Evolutionary conservation across 768 basidiomycete genomes (phyloP), one percentile per base, ranked within the genome.

Genomic region (Lactifluus volemus): DNA sequence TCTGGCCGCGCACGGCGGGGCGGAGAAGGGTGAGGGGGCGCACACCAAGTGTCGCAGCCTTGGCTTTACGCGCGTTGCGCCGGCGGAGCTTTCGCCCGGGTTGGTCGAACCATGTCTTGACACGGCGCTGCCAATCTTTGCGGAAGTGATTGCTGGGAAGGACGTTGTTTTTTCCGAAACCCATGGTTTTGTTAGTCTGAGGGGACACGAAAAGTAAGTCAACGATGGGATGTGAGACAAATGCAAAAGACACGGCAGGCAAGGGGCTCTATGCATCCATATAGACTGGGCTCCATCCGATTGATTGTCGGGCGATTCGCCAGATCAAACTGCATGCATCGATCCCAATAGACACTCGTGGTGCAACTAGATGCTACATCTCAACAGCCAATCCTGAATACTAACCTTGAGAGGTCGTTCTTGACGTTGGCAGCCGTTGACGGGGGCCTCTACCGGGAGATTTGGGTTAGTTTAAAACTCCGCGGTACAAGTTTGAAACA

Each of bases 91-190:
- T 98, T 73, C 91, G 89, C 52, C 95, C 96, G 59, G 97, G 93
- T 78, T 99, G 97, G 81, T 98, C 90, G 75, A 98, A 98, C 95
- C 95, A 94, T 72, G 92, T 96, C 76, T 88, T 88, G 69, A 96
- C 93, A 67, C 88, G 89, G 72, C 86, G 83, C 77, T 98, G 96
- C 95, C 95, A 98, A 75, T 98, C 95, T 86, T 98, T 98, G 81
- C 85, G 91, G 84, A 94, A 94, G 75, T 97, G 93, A 77, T 94
- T 94, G 69, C 76, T 82, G 78, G 85, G 93, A 75, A 96, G 90
- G 79, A 90, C 91, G 83, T 89, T 89, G 77, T 88, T 89, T 78
- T 85, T 81, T 67, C 75, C 78, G 73, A 88, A 88, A 82, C 86
- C 87, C 87, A 88, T 89, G 68, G 71, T 74, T 76, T 47, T 36